These are phyloP conservation scores for Hortaea werneckii DNA, from an alignment of 2,329 filamentous ascomycete species.

Conservation along the genomic window DNA sequence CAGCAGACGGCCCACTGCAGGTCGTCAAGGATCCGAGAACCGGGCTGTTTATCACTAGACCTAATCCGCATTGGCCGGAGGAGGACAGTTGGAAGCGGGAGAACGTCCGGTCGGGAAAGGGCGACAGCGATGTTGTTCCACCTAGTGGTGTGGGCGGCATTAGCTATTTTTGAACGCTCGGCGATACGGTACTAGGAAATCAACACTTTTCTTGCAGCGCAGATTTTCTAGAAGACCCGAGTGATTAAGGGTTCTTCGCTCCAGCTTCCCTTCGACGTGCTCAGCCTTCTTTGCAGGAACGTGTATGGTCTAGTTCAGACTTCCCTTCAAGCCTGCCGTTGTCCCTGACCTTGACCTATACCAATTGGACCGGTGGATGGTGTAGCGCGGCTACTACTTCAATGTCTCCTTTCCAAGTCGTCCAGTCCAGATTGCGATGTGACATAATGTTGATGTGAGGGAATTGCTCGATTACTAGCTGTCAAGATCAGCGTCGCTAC, in stretches of 20 bases:
- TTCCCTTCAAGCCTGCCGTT: constrained; percentile 38
- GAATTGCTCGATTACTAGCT: constrained; percentile 47
- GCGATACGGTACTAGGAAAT: background rate
- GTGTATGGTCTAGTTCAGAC: constrained; percentile 29
- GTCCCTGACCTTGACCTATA: constrained; percentile 47
- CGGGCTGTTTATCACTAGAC: too few species aligned
- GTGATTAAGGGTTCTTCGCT: constrained; percentile 13
- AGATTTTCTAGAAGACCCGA: constrained; percentile 1
- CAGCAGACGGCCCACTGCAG: too few species aligned
- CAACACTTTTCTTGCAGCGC: too few species aligned
- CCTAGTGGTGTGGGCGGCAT: too few species aligned
- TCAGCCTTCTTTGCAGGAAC: constrained; percentile 38
- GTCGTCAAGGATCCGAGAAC: too few species aligned
- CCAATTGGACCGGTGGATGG: constrained; percentile 44
- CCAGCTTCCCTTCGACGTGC: constrained; percentile 22
- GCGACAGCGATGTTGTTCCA: too few species aligned
- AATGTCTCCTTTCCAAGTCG: constrained; percentile 48
- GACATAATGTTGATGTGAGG: constrained; percentile 43
- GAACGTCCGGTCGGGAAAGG: too few species aligned
- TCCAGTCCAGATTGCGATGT: constrained; percentile 52
- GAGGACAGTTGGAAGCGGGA: too few species aligned
- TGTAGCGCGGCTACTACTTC: constrained; percentile 50
- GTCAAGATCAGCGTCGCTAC: constrained; percentile 49
- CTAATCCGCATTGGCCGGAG: too few species aligned
- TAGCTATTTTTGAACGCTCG: too few species aligned